These are phyloP conservation scores for Acrodontium crateriforme DNA, from an alignment of 2,329 filamentous ascomycete species.

Conservation along the genomic window DNA sequence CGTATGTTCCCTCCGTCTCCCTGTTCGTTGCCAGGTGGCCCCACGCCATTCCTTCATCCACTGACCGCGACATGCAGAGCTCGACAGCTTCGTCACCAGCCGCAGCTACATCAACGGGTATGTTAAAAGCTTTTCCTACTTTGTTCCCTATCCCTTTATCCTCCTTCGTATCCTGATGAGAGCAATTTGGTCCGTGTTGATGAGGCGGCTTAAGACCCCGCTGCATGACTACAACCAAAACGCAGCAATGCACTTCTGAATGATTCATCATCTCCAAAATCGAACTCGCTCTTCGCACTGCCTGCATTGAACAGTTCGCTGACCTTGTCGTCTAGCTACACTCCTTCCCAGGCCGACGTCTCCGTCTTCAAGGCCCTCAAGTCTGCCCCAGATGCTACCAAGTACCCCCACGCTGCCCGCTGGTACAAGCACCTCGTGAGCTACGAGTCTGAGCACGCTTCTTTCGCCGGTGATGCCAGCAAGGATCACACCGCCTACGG, in stretches of 20 bases:
- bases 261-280: constrained; percentile 7
- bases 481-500: constrained; percentile 85
- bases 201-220: constrained; percentile 88
- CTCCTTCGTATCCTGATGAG: constrained; percentile 55
- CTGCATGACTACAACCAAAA: constrained; percentile 65
- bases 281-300: constrained; percentile 4
- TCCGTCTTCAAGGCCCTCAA: constrained; percentile 84
- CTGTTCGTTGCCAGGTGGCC: not conserved
- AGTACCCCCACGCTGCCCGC: constrained; percentile 86
- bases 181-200: constrained; percentile 89
- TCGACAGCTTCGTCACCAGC: constrained; percentile 60
- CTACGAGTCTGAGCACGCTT: constrained; percentile 84
- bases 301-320: constrained; percentile 5
- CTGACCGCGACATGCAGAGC: constrained; percentile 33
- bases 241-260: constrained; percentile 67
- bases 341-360: constrained; percentile 87
- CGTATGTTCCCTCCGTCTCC: constrained; percentile 29
- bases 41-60: not conserved
- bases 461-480: constrained; percentile 78
- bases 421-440: constrained; percentile 99
- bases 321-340: constrained; percentile 33
- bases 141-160: constrained; percentile 12
- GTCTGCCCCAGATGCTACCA: constrained; percentile 59
- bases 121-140: constrained; percentile 27
- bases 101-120: constrained; percentile 76